Base-by-base conservation (phyloP, 2,329 filamentous ascomycete genomes). In the Fusarium penzigii region DNA sequence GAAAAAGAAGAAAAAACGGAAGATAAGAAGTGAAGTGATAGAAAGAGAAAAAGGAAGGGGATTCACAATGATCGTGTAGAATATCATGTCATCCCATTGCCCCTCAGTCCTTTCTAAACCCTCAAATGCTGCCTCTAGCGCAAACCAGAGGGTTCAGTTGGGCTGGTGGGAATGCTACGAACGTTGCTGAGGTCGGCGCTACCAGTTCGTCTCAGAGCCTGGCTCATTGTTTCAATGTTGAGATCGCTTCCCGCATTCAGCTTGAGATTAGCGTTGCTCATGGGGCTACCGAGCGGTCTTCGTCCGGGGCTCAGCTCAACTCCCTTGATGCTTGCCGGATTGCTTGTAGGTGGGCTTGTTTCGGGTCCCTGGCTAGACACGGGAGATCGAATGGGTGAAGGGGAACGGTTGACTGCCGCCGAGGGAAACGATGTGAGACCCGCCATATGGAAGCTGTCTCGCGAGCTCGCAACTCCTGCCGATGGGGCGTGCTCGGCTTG, bases 181-280 rank as follows among this genome's bases (percentile, higher is more conserved):
- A 78, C 68, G 44, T 72, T 75, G 59, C 78, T 77, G 51, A 97
- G 74, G 68, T 97, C 93, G 16, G 88, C 84, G 71, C 91, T 96
- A 42, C 86, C 90, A 13, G 92, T 96, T 70, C 90, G 87, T 67
- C 89, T 81, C 66, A 97, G 76, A 14, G 91, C 92, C 72, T 97
- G 92, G 47, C 87, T 82, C 92, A 97, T 96, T 5, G 92, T 97
- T 77, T 97, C 92, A 59, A 97, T 89, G 53, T 89, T 91, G 53
- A 97, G 76, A 57, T 96, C 92, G 54, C 77, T 76, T 44, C 78
- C 70, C 34, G 65, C 54, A 39, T 83, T 73, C 48, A 58, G 52
- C 20, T 60, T 62, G 47, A 82, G 75, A 51, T 77, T 74, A 20
- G 73, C 79, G 49, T 78, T 79, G 42, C 81, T 79, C 25, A 78